Evolutionary conservation across 768 basidiomycete species (phyloP), one percentile per base, ranked within the genome.

Genomic region (Cyathus striatus): DNA sequence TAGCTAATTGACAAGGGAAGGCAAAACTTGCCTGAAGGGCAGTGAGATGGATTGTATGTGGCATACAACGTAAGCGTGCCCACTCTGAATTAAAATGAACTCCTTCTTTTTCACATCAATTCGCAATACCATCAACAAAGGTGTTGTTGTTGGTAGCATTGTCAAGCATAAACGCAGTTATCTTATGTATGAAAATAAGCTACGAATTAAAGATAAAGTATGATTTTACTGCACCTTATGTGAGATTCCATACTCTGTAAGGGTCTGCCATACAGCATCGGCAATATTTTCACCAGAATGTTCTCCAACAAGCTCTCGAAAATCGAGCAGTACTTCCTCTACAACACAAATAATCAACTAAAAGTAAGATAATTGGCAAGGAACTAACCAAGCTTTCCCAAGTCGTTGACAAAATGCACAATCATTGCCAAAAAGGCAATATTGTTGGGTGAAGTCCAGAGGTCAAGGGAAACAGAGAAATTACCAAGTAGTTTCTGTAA

Each of bases 321-420:
- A 67, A 44, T 68, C 65, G 39, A 69, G 65, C 0, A 69, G 43
- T 0, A 58, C 25, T 38, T 69, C 66, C 43, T 66, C 64, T 68
- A 30, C 12, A n/a, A n/a, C n/a, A n/a, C n/a, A n/a, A n/a, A n/a
- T n/a, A n/a, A n/a, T n/a, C n/a, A n/a, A n/a, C n/a, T n/a, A n/a
- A n/a, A n/a, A n/a, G n/a, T n/a, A n/a, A n/a, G n/a, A n/a, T n/a
- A n/a, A n/a, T n/a, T n/a, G n/a, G n/a, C n/a, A n/a, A n/a, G n/a
- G n/a, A n/a, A n/a, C n/a, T n/a, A 23, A 58, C 59, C 53, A 5
- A 55, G 42, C 24, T 54, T 33, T 3, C 61, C 56, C 2, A 56
- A 40, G 23, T 60, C 57, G 1, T 34, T 58, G 2, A 61, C 42
- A 33, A 55, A 63, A 39, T 62, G 59, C 3, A 50, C 57, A 27